Base-by-base conservation (phyloP, 176 grass and related monocot genomes). In the Oryza officinalis region DNA sequence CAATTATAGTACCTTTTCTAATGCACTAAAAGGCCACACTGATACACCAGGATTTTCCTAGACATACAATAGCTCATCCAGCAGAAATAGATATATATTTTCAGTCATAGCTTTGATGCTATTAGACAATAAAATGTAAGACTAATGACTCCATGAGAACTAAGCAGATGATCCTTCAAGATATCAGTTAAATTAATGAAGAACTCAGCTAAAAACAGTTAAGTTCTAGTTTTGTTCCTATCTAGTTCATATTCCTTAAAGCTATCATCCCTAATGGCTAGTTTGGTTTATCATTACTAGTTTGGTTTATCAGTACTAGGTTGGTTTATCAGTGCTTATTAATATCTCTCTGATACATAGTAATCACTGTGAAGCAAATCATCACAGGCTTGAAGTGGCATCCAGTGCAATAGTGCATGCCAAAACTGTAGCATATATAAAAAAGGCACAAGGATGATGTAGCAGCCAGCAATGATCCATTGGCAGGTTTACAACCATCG, bases 111-210 rank as follows among this genome's bases (percentile, higher is more conserved):
- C 9, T 28, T 3, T 3, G 38, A 20, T 81, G 30, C 44, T 44
- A 15, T 69, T 68, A 44, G 49, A 81, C 20, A 3, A 32, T 75
- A 32, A 57, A 69, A 2, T 81, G 18, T 27, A 15, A 4, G 38
- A 87, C 3, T 14, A 81, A 47, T 10, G 37, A 81, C n/a, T 9
- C 28, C 13, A 69, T 11, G 50, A 54, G 50, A 22, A 54, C 14
- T 54, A 8, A 78, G 41, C 32, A 54, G 27, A 27, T 8, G 37
- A 38, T 83, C 73, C 31, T 65, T 77, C 45, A 15, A 14, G 30
- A 78, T 77, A 45, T 74, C 9, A 54, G 71, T 67, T 74, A 13
- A 35, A 52, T 33, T 25, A 71, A 60, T 2, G 26, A 84, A 78
- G 44, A 32, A 80, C 6, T 69, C 26, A 67, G 46, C 45, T 44